These are phyloP conservation scores for Termitomyces eurrhizus DNA, from an alignment of 768 basidiomycete genomes.

Conservation along the genomic window DNA sequence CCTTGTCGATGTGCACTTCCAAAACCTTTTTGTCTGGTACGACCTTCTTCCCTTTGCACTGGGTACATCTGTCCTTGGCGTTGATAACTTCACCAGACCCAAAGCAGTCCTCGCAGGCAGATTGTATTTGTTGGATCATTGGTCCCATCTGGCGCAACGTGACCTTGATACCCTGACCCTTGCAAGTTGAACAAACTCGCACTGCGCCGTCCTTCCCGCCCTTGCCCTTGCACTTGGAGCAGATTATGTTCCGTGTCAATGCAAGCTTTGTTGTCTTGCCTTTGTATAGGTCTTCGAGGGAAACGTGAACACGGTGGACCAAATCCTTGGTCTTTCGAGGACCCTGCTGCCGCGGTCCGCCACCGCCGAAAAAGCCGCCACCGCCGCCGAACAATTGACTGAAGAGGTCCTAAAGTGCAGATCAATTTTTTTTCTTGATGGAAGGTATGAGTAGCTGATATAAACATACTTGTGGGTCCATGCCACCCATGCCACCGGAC, in stretches of 20 bases:
- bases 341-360: slow-evolving; percentile 55
- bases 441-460: not conserved
- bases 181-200: slow-evolving; percentile 69
- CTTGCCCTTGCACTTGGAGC: slow-evolving; percentile 90
- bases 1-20: slow-evolving; percentile 98
- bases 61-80: slow-evolving; percentile 84
- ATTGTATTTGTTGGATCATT: slow-evolving; percentile 99
- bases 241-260: slow-evolving; percentile 92
- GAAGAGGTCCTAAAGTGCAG: slow-evolving; percentile 74
- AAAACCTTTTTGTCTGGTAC: slow-evolving; percentile 92
- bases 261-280: slow-evolving; percentile 99
- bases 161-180: slow-evolving; percentile 87
- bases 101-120: slow-evolving; percentile 88
- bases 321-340: slow-evolving; percentile 97
- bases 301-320: slow-evolving; percentile 92
- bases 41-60: slow-evolving; percentile 95
- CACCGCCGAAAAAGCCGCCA: slow-evolving; percentile 71
- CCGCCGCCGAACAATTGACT: slow-evolving; percentile 89
- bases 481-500: slow-evolving; percentile 87
- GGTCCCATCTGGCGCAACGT: slow-evolving; percentile 97
- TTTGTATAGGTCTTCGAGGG: slow-evolving; percentile 98
- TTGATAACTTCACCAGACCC: slow-evolving; percentile 97
- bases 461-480: slow-evolving; percentile 84
- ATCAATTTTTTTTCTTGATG: slow-evolving; percentile 2
- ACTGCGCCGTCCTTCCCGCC: slow-evolving; percentile 98